These are phyloP conservation scores for Wallemia mellicola DNA, from an alignment of 1,284 basidiomycete genomes.

Conservation along the genomic window DNA sequence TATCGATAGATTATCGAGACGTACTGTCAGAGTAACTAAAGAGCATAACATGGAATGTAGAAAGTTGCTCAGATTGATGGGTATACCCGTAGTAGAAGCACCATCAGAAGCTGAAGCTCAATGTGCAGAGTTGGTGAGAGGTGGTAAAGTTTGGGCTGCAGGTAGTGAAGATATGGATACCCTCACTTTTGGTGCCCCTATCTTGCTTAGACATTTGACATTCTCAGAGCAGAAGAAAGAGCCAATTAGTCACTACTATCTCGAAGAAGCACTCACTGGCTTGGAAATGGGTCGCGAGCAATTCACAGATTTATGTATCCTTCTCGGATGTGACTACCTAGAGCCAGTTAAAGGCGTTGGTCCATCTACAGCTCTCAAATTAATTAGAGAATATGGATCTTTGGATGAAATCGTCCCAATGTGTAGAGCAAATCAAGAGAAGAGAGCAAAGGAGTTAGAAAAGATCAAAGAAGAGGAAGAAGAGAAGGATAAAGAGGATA, in stretches of 20 bases:
- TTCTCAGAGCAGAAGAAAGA: slow-evolving; percentile 97
- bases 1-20: slow-evolving; percentile 60
- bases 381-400: slow-evolving; percentile 56
- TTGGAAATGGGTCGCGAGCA: slow-evolving; percentile 73
- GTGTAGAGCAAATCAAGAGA: slow-evolving; percentile 40
- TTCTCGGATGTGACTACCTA: slow-evolving; percentile 93
- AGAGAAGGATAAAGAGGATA: slow-evolving; percentile 5
- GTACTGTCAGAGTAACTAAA: slow-evolving; percentile 78
- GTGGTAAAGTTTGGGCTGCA: slow-evolving; percentile 79
- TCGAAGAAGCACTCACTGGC: slow-evolving; percentile 55
- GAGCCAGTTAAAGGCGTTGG: slow-evolving; percentile 87
- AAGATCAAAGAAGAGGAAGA: slow-evolving; percentile 13
- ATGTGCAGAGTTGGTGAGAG: slow-evolving; percentile 83
- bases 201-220: slow-evolving; percentile 79
- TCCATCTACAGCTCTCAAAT: slow-evolving; percentile 79
- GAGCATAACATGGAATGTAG: slow-evolving; percentile 94
- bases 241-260: slow-evolving; percentile 78
- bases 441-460: slow-evolving; percentile 14
- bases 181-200: slow-evolving; percentile 72
- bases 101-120: slow-evolving; percentile 97
- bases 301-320: slow-evolving; percentile 91
- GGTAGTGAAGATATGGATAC: slow-evolving; percentile 99
- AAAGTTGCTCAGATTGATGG: slow-evolving; percentile 69
- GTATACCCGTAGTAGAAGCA: slow-evolving; percentile 84
- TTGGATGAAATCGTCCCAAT: slow-evolving; percentile 56